Evolutionary conservation across 768 basidiomycete species (phyloP), one percentile per base, ranked within the genome.

Genomic region (Nidula microcarpa): DNA sequence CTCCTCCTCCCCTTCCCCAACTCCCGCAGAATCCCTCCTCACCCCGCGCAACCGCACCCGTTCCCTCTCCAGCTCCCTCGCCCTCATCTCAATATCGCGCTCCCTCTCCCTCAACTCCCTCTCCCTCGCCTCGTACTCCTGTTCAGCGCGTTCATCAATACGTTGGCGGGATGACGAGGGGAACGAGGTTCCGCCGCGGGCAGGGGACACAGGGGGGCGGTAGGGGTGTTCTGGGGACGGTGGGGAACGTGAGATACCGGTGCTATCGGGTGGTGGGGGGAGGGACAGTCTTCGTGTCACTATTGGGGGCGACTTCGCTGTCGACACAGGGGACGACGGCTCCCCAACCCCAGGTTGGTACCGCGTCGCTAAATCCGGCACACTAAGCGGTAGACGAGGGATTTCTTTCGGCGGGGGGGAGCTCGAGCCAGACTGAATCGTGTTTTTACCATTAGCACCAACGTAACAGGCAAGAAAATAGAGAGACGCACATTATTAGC

Each of bases 321-420:
- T n/a, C n/a, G n/a, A n/a, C 34, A 65, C 55, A 7, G 55, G n/a
- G 3, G 78, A 75, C n/a, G 69, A 59, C 44, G 71, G 75, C 10
- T 64, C 66, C 23, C 78, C 78, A 1, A 60, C 51, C 9, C 9
- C 9, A 5, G 78, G 65, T 58, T 82, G 78, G 57, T 87, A 91
- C 33, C 81, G 80, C 37, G 76, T 78, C 2, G 87, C 86, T 10
- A 90, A 68, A 56, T 82, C 76, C 7, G 75, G 78, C 23, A 89
- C 87, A 43, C 82, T 87, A 49, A 80, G 65, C 1, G 86, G 82
- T 23, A 87, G 65, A 14, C 81, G 80, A 34, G 86, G 87, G 9
- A 85, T 60, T 48, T 89, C 86, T 58, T 78, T 82, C 32, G 77
- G 81, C 10, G 76, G 74, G 11, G 82, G 82, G 9, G 84, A 83